phyloP scores from a whole-genome alignment of 331 rosid genomes.

The Acacia pycnantha region DNA sequence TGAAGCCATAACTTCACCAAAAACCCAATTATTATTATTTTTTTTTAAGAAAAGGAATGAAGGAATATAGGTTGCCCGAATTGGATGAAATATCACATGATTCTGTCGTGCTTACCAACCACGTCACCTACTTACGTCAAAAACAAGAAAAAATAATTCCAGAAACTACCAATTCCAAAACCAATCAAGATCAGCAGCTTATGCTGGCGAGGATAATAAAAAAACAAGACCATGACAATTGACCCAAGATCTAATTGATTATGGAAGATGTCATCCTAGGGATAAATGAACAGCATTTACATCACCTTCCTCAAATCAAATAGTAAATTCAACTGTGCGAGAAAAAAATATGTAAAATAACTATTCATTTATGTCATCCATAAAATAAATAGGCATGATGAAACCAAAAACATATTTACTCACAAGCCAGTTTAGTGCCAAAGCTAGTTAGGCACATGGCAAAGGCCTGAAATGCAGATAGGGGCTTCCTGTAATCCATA shows the following conservation, averaged over 20 bases:
- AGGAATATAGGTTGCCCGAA: background rate
- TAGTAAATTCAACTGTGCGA: constrained; percentile 25
- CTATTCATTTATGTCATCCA: constrained; percentile 38
- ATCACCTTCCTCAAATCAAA: constrained; percentile 35
- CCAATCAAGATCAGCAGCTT: too few relatives aligned
- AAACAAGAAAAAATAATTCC: background rate
- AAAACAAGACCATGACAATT: background rate
- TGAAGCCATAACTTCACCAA: too few relatives aligned
- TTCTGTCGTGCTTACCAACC: background rate
- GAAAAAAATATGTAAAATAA: background rate
- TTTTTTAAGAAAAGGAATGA: background rate
- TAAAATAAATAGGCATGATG: constrained; percentile 37
- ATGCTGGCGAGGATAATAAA: background rate
- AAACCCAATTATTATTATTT: too few relatives aligned
- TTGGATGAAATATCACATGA: background rate
- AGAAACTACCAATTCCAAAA: background rate
- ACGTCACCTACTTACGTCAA: background rate
- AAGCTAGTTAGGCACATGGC: constrained; percentile 97
- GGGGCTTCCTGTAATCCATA: constrained; percentile 92
- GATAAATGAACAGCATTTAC: constrained; percentile 49
- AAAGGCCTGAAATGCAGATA: constrained; percentile 96
- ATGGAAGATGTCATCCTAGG: constrained; percentile 34
- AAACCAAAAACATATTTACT: constrained; percentile 45
- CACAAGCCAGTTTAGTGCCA: constrained; percentile 98
- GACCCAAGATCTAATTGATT: constrained; percentile 4